Conservation (phyloP, 2,329 filamentous ascomycete genomes). For the Alternaria angustiovoidea region DNA sequence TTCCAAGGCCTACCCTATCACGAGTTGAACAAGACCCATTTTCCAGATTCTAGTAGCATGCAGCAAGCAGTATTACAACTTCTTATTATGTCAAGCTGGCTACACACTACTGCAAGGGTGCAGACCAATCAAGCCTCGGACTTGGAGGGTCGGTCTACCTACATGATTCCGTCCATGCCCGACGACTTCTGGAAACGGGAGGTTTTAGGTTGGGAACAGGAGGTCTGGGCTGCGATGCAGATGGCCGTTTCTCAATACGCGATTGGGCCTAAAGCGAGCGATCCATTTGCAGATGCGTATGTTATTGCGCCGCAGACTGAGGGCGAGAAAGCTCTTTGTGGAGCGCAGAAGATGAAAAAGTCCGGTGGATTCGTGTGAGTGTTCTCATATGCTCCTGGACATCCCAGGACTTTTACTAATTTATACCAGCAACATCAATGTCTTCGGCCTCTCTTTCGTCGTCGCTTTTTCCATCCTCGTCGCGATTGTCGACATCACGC, state of each 20-base stretch:
- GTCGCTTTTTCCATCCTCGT: slow-evolving; percentile 17
- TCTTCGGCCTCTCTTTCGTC: slow-evolving; percentile 32
- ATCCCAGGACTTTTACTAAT: neutral
- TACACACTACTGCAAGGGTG: neutral
- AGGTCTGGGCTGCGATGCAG: slow-evolving; percentile 24
- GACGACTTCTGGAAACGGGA: slow-evolving; percentile 33
- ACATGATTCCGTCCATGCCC: slow-evolving; percentile 4
- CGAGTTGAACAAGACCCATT: neutral
- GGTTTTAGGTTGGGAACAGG: slow-evolving; percentile 27
- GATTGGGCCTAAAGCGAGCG: neutral
- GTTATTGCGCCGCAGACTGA: neutral
- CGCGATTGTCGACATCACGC: slow-evolving; percentile 18
- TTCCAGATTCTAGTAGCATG: neutral
- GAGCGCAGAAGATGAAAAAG: slow-evolving; percentile 25
- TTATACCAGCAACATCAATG: slow-evolving; percentile 28
- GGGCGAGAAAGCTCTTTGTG: slow-evolving; percentile 26
- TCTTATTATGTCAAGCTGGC: neutral
- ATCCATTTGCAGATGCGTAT: neutral
- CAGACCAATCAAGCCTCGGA: neutral
- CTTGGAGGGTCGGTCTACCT: no score
- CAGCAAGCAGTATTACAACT: neutral
- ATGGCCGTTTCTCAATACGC: slow-evolving; percentile 20
- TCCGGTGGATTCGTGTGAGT: slow-evolving; percentile 30
- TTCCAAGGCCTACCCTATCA: neutral
- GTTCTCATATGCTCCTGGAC: no score